Evolutionary conservation across 768 basidiomycete species (phyloP), one percentile per base, ranked within the genome.

Genomic region (Hericium alpestre): DNA sequence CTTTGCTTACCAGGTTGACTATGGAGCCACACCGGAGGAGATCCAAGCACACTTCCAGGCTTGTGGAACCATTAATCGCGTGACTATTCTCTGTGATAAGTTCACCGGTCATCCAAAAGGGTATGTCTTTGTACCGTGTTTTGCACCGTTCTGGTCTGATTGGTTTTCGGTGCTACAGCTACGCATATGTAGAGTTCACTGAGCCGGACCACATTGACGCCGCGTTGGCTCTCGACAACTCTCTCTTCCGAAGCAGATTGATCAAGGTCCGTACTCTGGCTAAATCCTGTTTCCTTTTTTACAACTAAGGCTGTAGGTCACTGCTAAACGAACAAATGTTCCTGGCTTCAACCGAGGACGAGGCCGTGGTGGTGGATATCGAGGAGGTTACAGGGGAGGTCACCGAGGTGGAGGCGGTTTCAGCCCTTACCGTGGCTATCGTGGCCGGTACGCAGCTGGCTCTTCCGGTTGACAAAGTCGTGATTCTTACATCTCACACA

Each of bases 31-130:
- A 15, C 96, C 96, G 16, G 96, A 98, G 72, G 96, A 99, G 69
- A 93, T 99, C 52, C 96, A 98, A 74, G 83, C 79, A 16, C 95
- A 98, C 70, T 99, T 99, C 74, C 90, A 93, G 69, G 86, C 94
- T 15, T 98, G 94, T 67, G 96, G 96, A 6, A 92, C 90, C 15
- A 99, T 99, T 72, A 99, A 99, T 74, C 84, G 96, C 65, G 93
- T 99, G 46, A 99, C 96, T 0, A 99, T 99, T 66, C 84, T 99
- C 27, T 98, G 95, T 71, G 96, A 99, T 80, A 98, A 98, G 75
- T 98, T 95, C 72, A 98, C 95, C 22, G 96, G 96, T 51, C 94
- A 97, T 74, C 95, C 96, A 50, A 97, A 97, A 82, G 96, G 96
- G 93, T 93, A 62, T 37, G 74, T 68, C 53, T 67, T 62, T 3